These are phyloP conservation scores for Sporisorium scitamineum DNA, from an alignment of 1,284 basidiomycete species.

Conservation along the genomic window DNA sequence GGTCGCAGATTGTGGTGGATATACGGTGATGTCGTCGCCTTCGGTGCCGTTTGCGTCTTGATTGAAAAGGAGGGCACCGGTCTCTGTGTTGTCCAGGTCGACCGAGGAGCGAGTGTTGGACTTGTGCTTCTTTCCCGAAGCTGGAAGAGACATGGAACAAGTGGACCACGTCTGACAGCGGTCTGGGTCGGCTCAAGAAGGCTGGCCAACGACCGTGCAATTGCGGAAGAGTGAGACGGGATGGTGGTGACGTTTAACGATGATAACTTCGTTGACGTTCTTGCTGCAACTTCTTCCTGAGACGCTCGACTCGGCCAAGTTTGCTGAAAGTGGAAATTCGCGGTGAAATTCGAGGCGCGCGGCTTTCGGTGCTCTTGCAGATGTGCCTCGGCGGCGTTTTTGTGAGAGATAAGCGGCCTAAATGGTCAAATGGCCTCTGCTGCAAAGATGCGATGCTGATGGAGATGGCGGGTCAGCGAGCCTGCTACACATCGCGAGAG, in stretches of 20 bases:
- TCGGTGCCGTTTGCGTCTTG: slow-evolving; percentile 36
- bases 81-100: slow-evolving; percentile 48
- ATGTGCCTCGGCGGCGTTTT: neutral
- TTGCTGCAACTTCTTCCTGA: slow-evolving; percentile 7
- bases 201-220: slow-evolving; percentile 10
- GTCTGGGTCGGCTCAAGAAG: slow-evolving; percentile 4
- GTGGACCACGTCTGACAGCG: slow-evolving; percentile 14
- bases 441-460: neutral
- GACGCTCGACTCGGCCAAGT: neutral
- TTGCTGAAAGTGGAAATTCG: neutral
- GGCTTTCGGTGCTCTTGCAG: neutral
- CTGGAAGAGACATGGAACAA: slow-evolving; percentile 38
- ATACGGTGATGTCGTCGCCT: slow-evolving; percentile 15
- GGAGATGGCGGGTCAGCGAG: neutral
- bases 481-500: neutral
- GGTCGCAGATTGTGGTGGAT: slow-evolving; percentile 27
- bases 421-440: neutral
- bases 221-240: slow-evolving; percentile 5
- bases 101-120: slow-evolving; percentile 39
- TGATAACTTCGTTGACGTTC: neutral
- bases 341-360: slow-evolving; percentile 6
- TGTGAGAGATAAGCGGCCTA: neutral
- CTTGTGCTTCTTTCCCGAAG: slow-evolving; percentile 43
- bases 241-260: neutral
- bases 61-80: slow-evolving; percentile 34